These are phyloP conservation scores for Fusarium ambrosium DNA, from an alignment of 2,329 filamentous ascomycete genomes.

Conservation along the genomic window DNA sequence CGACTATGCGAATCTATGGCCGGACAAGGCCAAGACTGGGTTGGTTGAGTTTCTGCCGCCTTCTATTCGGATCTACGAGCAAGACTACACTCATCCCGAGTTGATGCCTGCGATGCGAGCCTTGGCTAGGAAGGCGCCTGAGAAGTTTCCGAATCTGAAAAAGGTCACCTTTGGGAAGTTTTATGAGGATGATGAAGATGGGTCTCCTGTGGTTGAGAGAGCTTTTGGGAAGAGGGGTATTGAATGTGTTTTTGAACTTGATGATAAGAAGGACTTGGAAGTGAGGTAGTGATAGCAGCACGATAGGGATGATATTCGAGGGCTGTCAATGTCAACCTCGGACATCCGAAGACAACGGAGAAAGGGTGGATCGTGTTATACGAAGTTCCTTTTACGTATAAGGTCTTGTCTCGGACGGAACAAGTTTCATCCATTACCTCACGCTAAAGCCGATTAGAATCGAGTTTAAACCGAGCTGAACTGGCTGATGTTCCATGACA, in stretches of 20 bases:
- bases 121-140: background rate
- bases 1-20: background rate
- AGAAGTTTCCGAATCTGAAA: background rate
- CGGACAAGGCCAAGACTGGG: background rate
- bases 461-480: background rate
- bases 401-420: background rate
- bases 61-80: background rate
- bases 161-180: background rate
- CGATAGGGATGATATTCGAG: background rate
- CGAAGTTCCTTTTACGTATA: background rate
- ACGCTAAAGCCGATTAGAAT: background rate
- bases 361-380: background rate
- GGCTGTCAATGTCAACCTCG: background rate
- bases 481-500: background rate
- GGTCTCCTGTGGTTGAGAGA: background rate
- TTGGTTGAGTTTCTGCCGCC: background rate
- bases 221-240: background rate
- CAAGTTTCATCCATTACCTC: background rate
- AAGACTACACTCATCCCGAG: background rate
- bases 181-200: background rate
- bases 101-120: background rate
- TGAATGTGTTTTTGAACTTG: background rate
- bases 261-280: background rate
- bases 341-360: background rate
- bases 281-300: background rate